Percentiles rank a stretch among this genome's conserved stretches.
These are phyloP conservation scores for Malassezia nana DNA, from an alignment of 1,284 basidiomycete species.

Conservation along the genomic window DNA sequence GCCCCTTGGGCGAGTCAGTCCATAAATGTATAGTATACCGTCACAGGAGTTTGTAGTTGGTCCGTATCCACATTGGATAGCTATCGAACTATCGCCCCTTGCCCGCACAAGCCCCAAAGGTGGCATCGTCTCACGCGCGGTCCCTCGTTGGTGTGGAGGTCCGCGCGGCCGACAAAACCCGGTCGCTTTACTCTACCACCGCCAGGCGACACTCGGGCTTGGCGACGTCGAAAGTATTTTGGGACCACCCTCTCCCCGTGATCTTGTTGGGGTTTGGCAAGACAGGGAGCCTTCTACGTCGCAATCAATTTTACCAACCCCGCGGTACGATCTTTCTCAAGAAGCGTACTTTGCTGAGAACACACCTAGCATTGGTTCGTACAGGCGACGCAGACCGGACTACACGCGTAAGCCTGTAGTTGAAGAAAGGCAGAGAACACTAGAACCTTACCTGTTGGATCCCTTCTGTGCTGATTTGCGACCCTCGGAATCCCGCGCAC, in stretches of 20 bases:
- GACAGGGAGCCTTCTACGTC: neutral
- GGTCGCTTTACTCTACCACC: neutral
- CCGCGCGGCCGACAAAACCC: neutral
- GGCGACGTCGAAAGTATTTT: conserved; percentile 3
- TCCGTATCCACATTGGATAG: no score
- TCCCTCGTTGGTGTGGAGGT: neutral
- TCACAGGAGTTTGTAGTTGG: no score
- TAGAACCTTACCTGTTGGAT: neutral
- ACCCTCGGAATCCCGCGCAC: neutral
- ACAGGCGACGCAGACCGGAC: conserved; percentile 5
- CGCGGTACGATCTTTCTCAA: neutral
- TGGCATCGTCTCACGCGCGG: neutral
- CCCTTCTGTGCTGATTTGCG: neutral
- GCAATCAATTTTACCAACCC: neutral
- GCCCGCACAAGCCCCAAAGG: no score
- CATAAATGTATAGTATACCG: no score
- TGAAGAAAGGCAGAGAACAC: neutral
- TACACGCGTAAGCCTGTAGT: neutral
- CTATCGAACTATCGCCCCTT: no score
- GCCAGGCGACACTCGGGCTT: conserved; percentile 1
- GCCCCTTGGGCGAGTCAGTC: no score
- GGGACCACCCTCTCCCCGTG: conserved; percentile 2
- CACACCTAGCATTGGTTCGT: neutral
- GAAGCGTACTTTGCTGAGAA: neutral
- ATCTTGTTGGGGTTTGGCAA: conserved; percentile 1